Percentiles rank a stretch among this genome's conserved stretches.
Evolutionary conservation across 805 yeast species (phyloP).

Genomic region (Candida quercuum): DNA sequence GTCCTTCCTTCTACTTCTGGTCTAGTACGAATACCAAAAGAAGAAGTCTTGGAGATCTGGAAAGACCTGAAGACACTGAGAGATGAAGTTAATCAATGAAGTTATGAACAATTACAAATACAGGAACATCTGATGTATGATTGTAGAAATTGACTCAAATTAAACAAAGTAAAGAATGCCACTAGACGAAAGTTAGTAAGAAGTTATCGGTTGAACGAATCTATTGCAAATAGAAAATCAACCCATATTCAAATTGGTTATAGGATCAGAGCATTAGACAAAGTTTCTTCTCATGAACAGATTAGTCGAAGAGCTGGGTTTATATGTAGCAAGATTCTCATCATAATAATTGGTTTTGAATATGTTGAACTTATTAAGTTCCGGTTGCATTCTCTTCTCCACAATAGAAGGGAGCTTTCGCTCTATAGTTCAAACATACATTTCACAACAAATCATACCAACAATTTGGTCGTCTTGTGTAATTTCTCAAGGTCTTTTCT

Average conservation of each 20-base stretch:
- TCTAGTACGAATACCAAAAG: constrained; percentile 47
- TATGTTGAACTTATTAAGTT: background rate
- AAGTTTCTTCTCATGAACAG: constrained; percentile 6
- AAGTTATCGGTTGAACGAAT: background rate
- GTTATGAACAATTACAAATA: background rate
- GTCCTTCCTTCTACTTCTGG: constrained; percentile 77
- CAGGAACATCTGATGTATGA: no score
- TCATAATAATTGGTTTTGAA: background rate
- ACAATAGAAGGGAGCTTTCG: no score
- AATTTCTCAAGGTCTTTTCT: no score
- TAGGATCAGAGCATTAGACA: constrained; percentile 4
- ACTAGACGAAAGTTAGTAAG: no score
- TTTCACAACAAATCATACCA: no score
- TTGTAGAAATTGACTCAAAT: no score
- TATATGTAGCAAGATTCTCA: constrained; percentile 1
- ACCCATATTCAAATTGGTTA: background rate
- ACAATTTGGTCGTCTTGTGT: no score
- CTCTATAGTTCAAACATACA: no score
- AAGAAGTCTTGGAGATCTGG: constrained; percentile 47
- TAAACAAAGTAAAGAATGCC: no score
- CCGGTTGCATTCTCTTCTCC: no score
- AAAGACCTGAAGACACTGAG: constrained; percentile 23
- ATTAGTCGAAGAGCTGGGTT: constrained; percentile 7
- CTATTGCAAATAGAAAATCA: no score
- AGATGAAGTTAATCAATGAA: background rate